These are phyloP conservation scores for Pneumocystis sp. DNA, from an alignment of 1,139 yeast species.

Conservation along the genomic window DNA sequence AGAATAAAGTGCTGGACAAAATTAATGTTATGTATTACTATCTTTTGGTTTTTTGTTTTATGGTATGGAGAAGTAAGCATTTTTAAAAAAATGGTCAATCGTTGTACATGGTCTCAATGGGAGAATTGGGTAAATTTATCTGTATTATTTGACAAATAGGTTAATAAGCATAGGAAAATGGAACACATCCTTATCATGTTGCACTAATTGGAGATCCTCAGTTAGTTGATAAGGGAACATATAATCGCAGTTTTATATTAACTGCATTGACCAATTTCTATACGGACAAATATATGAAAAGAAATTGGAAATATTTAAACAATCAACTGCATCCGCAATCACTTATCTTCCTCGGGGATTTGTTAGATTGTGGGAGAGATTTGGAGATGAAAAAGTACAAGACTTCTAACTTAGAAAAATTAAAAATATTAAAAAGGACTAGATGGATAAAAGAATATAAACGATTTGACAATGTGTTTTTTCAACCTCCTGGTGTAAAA, in stretches of 20 bases:
- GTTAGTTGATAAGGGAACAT: slow-evolving; percentile 62
- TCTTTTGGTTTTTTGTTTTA: background rate
- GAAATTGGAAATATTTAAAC: slow-evolving; percentile 58
- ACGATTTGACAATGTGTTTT: slow-evolving; percentile 54
- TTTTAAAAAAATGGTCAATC: slow-evolving; percentile 34
- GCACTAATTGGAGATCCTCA: slow-evolving; percentile 87
- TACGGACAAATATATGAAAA: slow-evolving; percentile 62
- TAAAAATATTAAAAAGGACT: slow-evolving; percentile 41
- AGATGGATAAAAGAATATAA: slow-evolving; percentile 60
- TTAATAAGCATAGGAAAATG: background rate
- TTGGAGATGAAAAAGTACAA: background rate
- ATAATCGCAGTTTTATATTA: slow-evolving; percentile 26
- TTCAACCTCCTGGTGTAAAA: slow-evolving; percentile 12
- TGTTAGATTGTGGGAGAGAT: slow-evolving; percentile 89
- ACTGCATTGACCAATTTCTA: slow-evolving; percentile 26
- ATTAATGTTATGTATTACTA: background rate
- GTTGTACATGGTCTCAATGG: slow-evolving; percentile 55
- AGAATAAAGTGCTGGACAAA: background rate
- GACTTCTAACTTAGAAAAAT: background rate
- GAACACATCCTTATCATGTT: slow-evolving; percentile 38
- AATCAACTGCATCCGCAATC: slow-evolving; percentile 54
- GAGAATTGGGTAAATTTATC: slow-evolving; percentile 32
- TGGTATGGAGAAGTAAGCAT: slow-evolving; percentile 42
- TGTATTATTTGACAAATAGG: background rate
- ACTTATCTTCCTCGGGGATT: slow-evolving; percentile 69